A percentile compares a stretch with the other conserved stretches of the same genome.
Evolutionary conservation across 352 stramenopile species (phyloP).

Genomic region (Blastocystis sp.): DNA sequence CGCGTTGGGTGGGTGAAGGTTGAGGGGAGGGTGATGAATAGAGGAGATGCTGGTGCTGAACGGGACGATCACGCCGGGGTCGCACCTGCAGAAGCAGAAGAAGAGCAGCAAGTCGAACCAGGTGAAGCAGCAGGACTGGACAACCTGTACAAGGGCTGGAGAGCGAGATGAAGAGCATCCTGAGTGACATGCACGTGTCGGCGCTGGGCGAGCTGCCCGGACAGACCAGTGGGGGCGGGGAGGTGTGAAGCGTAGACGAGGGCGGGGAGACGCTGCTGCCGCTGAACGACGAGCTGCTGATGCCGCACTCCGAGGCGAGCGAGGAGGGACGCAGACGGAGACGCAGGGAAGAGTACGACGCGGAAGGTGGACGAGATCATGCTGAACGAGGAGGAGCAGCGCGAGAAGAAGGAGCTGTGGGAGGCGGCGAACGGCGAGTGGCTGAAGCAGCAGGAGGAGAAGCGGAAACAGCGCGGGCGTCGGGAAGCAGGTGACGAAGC

Average conservation of each 20-base stretch:
- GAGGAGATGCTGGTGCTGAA: slow-evolving; percentile 72
- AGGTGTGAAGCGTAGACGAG: background rate
- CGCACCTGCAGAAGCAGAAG: slow-evolving; percentile 72
- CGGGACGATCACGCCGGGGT: slow-evolving; percentile 62
- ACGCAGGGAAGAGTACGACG: slow-evolving; percentile 68
- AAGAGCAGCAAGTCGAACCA: slow-evolving; percentile 73
- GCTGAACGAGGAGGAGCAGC: slow-evolving; percentile 84
- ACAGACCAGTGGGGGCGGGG: background rate
- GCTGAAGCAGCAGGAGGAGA: slow-evolving; percentile 83
- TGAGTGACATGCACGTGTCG: slow-evolving; percentile 2
- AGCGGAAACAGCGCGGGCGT: slow-evolving; percentile 74
- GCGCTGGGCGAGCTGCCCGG: background rate
- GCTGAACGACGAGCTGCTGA: background rate
- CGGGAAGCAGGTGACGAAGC: slow-evolving; percentile 69
- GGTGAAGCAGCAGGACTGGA: slow-evolving; percentile 71
- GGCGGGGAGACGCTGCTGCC: background rate
- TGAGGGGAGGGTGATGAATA: slow-evolving; percentile 73
- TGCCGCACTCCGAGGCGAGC: background rate
- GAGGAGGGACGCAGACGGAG: slow-evolving; percentile 72
- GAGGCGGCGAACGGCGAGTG: slow-evolving; percentile 94
- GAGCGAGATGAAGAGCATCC: slow-evolving; percentile 72
- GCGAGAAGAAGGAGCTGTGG: slow-evolving; percentile 90
- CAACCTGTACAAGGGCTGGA: slow-evolving; percentile 75
- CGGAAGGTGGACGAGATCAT: slow-evolving; percentile 82
- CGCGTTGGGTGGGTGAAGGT: slow-evolving; percentile 75